Evolutionary conservation across 225 moss, liverwort and hornwort genomes (phyloP).

Genomic region (Rhytidiadelphus loreus): DNA sequence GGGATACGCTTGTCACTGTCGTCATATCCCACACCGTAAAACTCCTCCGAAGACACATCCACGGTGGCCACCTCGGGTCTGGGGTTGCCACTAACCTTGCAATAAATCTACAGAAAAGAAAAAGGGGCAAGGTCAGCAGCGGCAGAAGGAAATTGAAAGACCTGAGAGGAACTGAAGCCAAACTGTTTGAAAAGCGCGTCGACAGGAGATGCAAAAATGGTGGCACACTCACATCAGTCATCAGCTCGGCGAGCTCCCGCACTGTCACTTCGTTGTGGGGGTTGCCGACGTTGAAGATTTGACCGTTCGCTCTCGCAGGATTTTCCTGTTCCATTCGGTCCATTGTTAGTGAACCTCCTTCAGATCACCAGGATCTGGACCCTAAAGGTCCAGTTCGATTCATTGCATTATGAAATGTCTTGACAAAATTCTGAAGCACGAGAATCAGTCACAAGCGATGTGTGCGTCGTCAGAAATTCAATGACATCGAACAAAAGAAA

Average conservation of each 20-base stretch:
- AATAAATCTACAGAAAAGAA: background rate
- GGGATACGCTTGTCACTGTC: slow-evolving; percentile 51
- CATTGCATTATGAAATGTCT: too few relatives aligned
- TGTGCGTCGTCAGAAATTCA: too few relatives aligned
- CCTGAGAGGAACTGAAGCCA: background rate
- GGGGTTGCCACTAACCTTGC: slow-evolving; percentile 31
- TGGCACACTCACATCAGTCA: slow-evolving; percentile 20
- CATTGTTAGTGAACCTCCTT: background rate
- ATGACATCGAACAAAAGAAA: background rate
- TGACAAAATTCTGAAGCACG: background rate
- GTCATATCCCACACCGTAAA: slow-evolving; percentile 45
- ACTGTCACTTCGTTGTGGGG: slow-evolving; percentile 36
- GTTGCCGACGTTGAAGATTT: slow-evolving; percentile 56
- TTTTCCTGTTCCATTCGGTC: slow-evolving; percentile 18
- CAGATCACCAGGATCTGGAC: background rate
- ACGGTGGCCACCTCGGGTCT: slow-evolving; percentile 24
- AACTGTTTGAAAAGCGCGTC: too few relatives aligned
- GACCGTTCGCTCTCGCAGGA: slow-evolving; percentile 38
- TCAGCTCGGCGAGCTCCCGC: slow-evolving; percentile 42
- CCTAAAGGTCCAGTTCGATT: background rate
- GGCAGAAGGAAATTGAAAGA: background rate
- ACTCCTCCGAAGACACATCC: slow-evolving; percentile 33
- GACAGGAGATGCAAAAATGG: background rate
- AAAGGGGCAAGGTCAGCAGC: background rate
- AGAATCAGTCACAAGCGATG: too few relatives aligned